phyloP scores from a whole-genome alignment of 441 rosid species.

The Euphorbia schlechtendalii region DNA sequence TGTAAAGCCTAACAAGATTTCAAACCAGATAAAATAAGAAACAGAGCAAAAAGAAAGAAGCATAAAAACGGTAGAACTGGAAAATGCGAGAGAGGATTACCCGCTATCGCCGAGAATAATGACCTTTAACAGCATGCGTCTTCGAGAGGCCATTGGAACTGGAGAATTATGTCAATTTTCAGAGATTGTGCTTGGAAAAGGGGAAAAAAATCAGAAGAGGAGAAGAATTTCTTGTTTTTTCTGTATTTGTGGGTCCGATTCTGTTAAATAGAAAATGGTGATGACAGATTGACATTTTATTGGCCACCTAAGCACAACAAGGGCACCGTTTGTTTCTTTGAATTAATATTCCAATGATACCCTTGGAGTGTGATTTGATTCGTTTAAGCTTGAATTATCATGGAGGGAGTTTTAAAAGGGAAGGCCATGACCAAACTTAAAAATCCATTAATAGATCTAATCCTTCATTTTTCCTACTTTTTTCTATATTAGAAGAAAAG shows the following conservation, averaged over 20 bases:
- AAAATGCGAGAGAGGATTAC: constrained; percentile 21
- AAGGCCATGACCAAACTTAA: too few relatives aligned
- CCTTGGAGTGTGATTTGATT: not conserved
- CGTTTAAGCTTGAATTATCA: too few relatives aligned
- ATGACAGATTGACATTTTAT: not conserved
- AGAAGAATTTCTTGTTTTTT: not conserved
- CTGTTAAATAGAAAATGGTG: not conserved
- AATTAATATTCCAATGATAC: not conserved
- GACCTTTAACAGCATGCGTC: constrained; percentile 83
- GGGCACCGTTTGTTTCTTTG: not conserved
- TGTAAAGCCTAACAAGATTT: not conserved
- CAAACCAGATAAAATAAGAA: not conserved
- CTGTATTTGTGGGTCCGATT: not conserved
- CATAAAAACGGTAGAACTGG: not conserved
- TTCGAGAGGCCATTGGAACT: constrained; percentile 56
- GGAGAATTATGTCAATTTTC: not conserved
- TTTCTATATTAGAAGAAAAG: too few relatives aligned
- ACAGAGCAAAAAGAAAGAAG: not conserved
- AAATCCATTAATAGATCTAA: too few relatives aligned
- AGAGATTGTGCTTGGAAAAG: not conserved
- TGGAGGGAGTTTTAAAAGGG: too few relatives aligned
- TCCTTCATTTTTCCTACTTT: too few relatives aligned
- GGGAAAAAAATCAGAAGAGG: not conserved
- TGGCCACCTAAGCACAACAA: not conserved
- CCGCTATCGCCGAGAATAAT: constrained; percentile 92